Conservation (phyloP, 1,139 yeast genomes). For the Candida glucosophila region DNA sequence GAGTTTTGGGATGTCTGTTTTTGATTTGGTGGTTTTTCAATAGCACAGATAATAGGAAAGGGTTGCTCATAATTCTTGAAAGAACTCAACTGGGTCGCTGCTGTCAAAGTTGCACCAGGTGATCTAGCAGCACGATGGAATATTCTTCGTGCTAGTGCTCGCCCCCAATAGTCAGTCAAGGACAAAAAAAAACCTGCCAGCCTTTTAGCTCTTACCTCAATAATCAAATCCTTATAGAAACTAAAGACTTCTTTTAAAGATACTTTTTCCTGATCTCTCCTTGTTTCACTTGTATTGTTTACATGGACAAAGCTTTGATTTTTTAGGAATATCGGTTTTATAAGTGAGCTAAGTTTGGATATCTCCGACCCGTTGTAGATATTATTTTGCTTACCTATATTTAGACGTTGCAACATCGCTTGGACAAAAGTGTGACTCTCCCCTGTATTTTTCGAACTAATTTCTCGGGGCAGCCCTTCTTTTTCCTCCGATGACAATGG, state of each 20-base stretch:
- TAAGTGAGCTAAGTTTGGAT: slow-evolving; percentile 1
- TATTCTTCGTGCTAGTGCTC: slow-evolving; percentile 44
- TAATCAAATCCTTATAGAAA: slow-evolving; percentile 44
- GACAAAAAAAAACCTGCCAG: slow-evolving; percentile 47
- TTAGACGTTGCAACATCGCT: slow-evolving; percentile 1
- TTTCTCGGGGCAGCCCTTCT: neutral
- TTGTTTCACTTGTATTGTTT: neutral
- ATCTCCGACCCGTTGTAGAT: neutral
- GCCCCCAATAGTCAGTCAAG: slow-evolving; percentile 62
- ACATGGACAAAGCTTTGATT: neutral
- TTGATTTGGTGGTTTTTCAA: slow-evolving; percentile 20
- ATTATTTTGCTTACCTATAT: slow-evolving; percentile 1
- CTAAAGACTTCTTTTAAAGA: slow-evolving; percentile 24
- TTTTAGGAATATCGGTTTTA: slow-evolving; percentile 3
- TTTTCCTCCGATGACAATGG: neutral
- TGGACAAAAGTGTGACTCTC: neutral
- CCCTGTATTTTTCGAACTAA: too few species aligned
- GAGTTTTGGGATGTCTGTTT: slow-evolving; percentile 16
- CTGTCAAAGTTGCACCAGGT: slow-evolving; percentile 24
- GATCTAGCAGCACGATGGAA: slow-evolving; percentile 29
- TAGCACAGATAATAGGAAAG: slow-evolving; percentile 32
- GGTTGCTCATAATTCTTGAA: slow-evolving; percentile 25
- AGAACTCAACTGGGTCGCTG: slow-evolving; percentile 11
- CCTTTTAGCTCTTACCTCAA: slow-evolving; percentile 43
- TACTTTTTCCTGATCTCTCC: neutral